Percentiles rank a stretch among this genome's conserved stretches.
phyloP scores from a whole-genome alignment of 1,139 yeast genomes.

The Nakaseomyces glabratus region DNA sequence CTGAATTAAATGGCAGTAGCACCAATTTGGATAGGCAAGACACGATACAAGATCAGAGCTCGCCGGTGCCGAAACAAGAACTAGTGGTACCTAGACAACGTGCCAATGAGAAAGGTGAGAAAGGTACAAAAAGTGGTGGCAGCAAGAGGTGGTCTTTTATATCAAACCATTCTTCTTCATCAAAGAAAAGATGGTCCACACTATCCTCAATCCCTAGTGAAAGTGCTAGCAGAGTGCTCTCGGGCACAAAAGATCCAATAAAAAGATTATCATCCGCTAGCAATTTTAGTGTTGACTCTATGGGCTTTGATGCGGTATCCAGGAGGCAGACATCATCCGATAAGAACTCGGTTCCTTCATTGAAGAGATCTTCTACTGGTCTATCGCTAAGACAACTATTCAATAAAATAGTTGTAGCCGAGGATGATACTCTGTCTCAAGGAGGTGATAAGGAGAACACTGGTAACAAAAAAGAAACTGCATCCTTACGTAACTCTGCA shows the following conservation, averaged over 20 bases:
- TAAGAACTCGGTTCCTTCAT: constrained; percentile 13
- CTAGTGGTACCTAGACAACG: neutral
- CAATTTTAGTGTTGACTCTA: constrained; percentile 7
- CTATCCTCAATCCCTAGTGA: constrained; percentile 17
- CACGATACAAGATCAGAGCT: neutral
- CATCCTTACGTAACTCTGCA: neutral
- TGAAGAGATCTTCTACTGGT: constrained; percentile 28
- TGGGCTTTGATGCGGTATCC: neutral
- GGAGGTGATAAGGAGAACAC: neutral
- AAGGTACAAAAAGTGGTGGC: constrained; percentile 7
- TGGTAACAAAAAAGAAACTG: neutral
- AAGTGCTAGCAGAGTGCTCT: constrained; percentile 12
- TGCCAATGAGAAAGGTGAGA: constrained; percentile 3
- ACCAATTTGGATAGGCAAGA: too few relatives aligned
- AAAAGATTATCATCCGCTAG: constrained; percentile 18
- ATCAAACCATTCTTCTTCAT: constrained; percentile 22
- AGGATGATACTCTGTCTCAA: too few relatives aligned
- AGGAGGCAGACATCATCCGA: constrained; percentile 4
- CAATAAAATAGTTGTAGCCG: constrained; percentile 22
- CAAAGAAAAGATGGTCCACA: constrained; percentile 29
- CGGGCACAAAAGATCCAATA: constrained; percentile 15
- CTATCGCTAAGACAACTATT: constrained; percentile 27
- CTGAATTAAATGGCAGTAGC: too few relatives aligned
- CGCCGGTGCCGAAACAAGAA: neutral
- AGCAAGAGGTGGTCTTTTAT: constrained; percentile 27